phyloP scores from a whole-genome alignment of 805 yeast genomes.

The Ascoidea asiatica region DNA sequence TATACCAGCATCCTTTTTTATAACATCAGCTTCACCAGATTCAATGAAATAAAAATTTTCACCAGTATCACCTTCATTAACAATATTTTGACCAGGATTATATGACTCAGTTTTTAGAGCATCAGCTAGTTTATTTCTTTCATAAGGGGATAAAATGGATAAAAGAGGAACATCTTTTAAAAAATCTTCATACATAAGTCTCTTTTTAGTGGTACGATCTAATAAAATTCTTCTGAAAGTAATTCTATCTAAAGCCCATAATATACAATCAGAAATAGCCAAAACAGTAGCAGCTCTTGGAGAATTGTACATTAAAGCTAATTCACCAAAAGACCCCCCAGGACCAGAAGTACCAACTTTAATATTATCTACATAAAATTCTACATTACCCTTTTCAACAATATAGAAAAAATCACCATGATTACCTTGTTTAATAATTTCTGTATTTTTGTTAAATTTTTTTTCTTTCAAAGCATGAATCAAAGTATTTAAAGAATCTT shows the following conservation, averaged over 20 bases:
- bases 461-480: conserved; percentile 77
- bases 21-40: conserved; percentile 71
- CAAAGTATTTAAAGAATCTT: conserved; percentile 61
- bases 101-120: conserved; percentile 74
- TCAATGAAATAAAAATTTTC: conserved; percentile 65
- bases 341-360: conserved; percentile 66
- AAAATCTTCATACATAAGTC: conserved; percentile 82
- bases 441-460: conserved; percentile 39
- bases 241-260: conserved; percentile 90
- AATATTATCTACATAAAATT: conserved; percentile 51
- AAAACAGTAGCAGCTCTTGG: conserved; percentile 94
- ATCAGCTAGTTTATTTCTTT: conserved; percentile 86
- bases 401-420: conserved; percentile 90
- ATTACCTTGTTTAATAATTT: conserved; percentile 80
- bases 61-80: conserved; percentile 78
- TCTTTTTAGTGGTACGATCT: conserved; percentile 82
- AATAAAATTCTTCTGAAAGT: conserved; percentile 85
- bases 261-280: conserved; percentile 54
- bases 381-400: conserved; percentile 74
- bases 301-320: conserved; percentile 93
- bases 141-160: conserved; percentile 52
- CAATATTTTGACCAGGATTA: conserved; percentile 58
- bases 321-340: conserved; percentile 91
- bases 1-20: conserved; percentile 43
- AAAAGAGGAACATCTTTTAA: conserved; percentile 78